These are phyloP conservation scores for Cordyceps sp. DNA, from an alignment of 2,329 filamentous ascomycete species.

Conservation along the genomic window DNA sequence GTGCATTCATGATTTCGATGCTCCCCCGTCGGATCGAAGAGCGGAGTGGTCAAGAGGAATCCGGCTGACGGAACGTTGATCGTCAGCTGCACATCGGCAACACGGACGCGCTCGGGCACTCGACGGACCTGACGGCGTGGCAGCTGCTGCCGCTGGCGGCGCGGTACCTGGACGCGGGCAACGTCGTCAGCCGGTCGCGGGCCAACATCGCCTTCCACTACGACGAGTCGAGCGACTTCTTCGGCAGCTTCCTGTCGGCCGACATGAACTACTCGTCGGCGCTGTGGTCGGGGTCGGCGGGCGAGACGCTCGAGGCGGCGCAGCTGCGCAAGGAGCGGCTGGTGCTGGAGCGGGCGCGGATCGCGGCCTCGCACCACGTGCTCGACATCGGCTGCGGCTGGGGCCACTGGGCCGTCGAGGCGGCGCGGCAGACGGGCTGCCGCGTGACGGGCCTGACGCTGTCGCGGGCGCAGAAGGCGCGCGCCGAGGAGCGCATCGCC, in stretches of 20 bases:
- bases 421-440: slow-evolving; percentile 47
- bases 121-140: background rate
- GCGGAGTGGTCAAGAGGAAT: too few species aligned
- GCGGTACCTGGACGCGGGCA: slow-evolving; percentile 1
- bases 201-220: slow-evolving; percentile 4
- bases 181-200: slow-evolving; percentile 1
- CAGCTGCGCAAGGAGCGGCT: slow-evolving; percentile 52
- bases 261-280: slow-evolving; percentile 6
- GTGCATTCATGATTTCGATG: too few species aligned
- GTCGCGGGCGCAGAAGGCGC: slow-evolving; percentile 48
- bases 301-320: slow-evolving; percentile 45
- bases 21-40: too few species aligned
- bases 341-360: slow-evolving; percentile 45
- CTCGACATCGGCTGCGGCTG: slow-evolving; percentile 61
- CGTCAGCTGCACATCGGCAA: background rate
- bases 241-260: slow-evolving; percentile 3
- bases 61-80: too few species aligned
- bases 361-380: slow-evolving; percentile 48
- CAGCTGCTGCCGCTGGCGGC: background rate
- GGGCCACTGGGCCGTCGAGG: slow-evolving; percentile 56
- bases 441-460: slow-evolving; percentile 51
- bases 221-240: slow-evolving; percentile 4
- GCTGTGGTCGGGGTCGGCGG: slow-evolving; percentile 3
- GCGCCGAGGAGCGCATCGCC: slow-evolving; percentile 48
- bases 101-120: background rate